Evolutionary conservation across 2,329 filamentous ascomycete species (phyloP).

Genomic region (Dothideomycetes sp.): DNA sequence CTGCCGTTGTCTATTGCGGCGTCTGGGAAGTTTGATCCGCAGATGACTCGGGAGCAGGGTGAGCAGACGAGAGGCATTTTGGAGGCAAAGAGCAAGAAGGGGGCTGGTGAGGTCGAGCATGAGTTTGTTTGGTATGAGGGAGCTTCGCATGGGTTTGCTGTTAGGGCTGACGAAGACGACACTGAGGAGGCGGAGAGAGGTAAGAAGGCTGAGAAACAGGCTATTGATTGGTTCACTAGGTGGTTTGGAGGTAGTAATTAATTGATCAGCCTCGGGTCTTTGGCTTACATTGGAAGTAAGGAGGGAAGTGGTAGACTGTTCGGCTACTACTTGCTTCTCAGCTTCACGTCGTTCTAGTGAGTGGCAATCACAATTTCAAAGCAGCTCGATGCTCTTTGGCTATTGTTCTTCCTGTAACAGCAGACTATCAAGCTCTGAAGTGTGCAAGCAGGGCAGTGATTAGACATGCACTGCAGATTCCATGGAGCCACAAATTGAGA

Average conservation of each 20-base stretch:
- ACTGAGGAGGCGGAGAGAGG: slow-evolving; percentile 20
- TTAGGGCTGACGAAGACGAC: slow-evolving; percentile 23
- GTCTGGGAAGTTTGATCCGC: slow-evolving; percentile 16
- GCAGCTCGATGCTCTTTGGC: too few relatives aligned
- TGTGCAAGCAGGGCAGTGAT: too few relatives aligned
- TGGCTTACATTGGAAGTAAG: too few relatives aligned
- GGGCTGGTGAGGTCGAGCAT: slow-evolving; percentile 21
- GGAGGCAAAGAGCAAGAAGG: slow-evolving; percentile 21
- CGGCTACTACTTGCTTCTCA: too few relatives aligned
- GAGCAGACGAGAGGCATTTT: slow-evolving; percentile 22
- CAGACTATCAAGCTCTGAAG: too few relatives aligned
- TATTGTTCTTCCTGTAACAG: too few relatives aligned
- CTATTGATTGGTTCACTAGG: slow-evolving; percentile 25
- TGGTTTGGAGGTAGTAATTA: slow-evolving; percentile 19
- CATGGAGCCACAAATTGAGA: too few relatives aligned
- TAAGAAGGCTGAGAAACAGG: slow-evolving; percentile 26
- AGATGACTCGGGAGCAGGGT: slow-evolving; percentile 20
- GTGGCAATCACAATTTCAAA: too few relatives aligned
- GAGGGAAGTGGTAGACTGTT: too few relatives aligned
- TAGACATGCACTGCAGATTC: too few relatives aligned
- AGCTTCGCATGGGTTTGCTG: slow-evolving; percentile 26
- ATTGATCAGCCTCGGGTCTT: too few relatives aligned
- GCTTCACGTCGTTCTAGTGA: too few relatives aligned
- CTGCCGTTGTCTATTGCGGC: slow-evolving; percentile 25
- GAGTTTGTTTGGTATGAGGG: slow-evolving; percentile 27